These are phyloP conservation scores for Choiromyces venosus DNA, from an alignment of 495 filamentous ascomycete genomes.

Conservation along the genomic window DNA sequence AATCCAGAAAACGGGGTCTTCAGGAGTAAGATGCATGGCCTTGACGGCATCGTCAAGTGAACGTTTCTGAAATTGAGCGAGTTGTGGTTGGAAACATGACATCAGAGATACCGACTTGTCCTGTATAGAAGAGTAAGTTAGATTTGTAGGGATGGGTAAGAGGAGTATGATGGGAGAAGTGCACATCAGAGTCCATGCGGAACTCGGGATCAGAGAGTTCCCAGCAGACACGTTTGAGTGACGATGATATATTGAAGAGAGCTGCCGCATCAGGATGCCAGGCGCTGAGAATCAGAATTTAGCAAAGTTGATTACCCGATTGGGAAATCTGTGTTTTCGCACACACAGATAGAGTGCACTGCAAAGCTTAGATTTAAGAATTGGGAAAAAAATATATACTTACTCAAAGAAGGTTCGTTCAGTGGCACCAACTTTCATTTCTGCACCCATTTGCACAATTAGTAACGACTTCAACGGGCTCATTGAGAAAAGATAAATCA, in stretches of 20 bases:
- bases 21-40: slow-evolving; percentile 62
- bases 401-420: slow-evolving; percentile 81
- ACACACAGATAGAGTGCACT: not conserved
- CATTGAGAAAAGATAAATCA: not conserved
- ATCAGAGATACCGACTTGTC: slow-evolving; percentile 74
- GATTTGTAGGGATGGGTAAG: not conserved
- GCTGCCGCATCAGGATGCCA: slow-evolving; percentile 93
- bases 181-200: slow-evolving; percentile 60
- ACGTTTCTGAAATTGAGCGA: slow-evolving; percentile 91
- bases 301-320: slow-evolving; percentile 9
- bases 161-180: not conserved
- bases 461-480: not conserved
- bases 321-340: not conserved
- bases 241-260: slow-evolving; percentile 86
- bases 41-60: slow-evolving; percentile 72
- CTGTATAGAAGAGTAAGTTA: not conserved
- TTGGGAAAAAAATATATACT: not conserved
- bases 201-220: slow-evolving; percentile 75
- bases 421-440: slow-evolving; percentile 97
- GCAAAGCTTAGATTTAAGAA: not conserved
- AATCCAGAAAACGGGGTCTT: slow-evolving; percentile 81
- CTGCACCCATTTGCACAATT: not conserved
- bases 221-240: slow-evolving; percentile 88
- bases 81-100: slow-evolving; percentile 95
- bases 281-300: slow-evolving; percentile 9